phyloP scores from a whole-genome alignment of 768 basidiomycete species.

The Naganishia kalamii region DNA sequence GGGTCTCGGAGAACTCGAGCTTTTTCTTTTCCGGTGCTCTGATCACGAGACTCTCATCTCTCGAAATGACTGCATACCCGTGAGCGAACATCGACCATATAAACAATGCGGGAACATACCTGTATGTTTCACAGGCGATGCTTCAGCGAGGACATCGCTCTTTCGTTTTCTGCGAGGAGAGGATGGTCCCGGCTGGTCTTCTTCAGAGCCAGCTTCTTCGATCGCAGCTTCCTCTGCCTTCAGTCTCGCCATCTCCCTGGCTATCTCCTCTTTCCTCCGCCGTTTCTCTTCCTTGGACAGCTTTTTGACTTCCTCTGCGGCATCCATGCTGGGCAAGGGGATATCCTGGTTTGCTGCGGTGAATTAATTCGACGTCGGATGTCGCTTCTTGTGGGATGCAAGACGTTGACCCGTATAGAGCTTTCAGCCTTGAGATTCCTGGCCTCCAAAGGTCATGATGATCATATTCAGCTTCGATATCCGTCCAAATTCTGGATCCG shows the following conservation, averaged over 20 bases:
- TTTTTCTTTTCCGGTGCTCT: not conserved
- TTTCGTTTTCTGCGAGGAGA: slow-evolving; percentile 27
- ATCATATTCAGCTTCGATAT: no score
- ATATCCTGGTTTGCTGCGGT: no score
- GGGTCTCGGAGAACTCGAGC: not conserved
- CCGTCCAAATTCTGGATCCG: no score
- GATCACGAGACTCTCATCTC: not conserved
- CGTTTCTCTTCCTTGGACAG: not conserved
- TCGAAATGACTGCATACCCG: not conserved
- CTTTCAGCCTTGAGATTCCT: no score
- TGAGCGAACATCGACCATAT: not conserved
- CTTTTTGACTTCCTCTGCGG: not conserved
- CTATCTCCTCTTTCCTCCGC: slow-evolving; percentile 24
- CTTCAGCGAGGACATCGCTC: slow-evolving; percentile 33
- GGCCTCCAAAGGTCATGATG: no score
- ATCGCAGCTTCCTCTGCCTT: slow-evolving; percentile 19
- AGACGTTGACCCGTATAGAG: no score
- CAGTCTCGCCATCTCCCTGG: slow-evolving; percentile 35
- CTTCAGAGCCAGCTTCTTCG: slow-evolving; percentile 22
- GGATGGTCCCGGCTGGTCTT: not conserved
- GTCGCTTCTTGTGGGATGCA: no score
- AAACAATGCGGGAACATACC: slow-evolving; percentile 19
- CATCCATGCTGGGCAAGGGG: not conserved
- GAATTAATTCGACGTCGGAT: no score
- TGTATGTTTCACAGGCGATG: slow-evolving; percentile 35